A percentile compares a stretch with the other conserved stretches of the same genome.
These are phyloP conservation scores for Alloteropsis angusta DNA, from an alignment of 202 grass and related monocot species.

Conservation along the genomic window DNA sequence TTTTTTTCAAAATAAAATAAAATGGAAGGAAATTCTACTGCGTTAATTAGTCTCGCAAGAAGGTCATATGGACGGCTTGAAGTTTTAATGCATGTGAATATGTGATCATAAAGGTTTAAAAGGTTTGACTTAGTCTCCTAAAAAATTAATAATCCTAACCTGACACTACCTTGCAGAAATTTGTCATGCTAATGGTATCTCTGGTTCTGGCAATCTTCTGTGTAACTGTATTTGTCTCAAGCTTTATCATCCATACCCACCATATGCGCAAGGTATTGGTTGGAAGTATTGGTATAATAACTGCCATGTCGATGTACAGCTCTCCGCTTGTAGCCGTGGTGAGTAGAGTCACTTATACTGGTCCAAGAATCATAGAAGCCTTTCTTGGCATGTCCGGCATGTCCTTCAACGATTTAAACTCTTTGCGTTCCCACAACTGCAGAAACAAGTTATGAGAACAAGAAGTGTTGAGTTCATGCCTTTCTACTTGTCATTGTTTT, in stretches of 20 bases:
- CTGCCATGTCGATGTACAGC: conserved; percentile 58
- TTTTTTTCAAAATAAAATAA: too few relatives aligned
- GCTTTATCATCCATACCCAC: conserved; percentile 25
- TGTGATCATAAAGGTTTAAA: background rate
- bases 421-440: conserved; percentile 6
- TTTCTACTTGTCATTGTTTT: conserved; percentile 65
- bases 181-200: conserved; percentile 27
- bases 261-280: conserved; percentile 48
- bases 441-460: conserved; percentile 59
- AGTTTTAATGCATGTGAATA: too few relatives aligned
- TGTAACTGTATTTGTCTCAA: conserved; percentile 26
- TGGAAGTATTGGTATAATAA: conserved; percentile 48
- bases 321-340: conserved; percentile 63
- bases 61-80: background rate
- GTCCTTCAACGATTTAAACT: background rate
- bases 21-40: too few relatives aligned
- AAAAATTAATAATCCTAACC: background rate
- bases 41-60: too few relatives aligned
- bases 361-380: background rate
- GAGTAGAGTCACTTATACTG: conserved; percentile 11
- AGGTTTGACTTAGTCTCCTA: background rate
- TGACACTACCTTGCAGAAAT: conserved; percentile 26
- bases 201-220: conserved; percentile 21
- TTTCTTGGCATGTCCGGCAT: background rate
- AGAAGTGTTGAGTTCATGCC: conserved; percentile 86